phyloP scores from a whole-genome alignment of 768 basidiomycete genomes.

The Pluteus cervinus region DNA sequence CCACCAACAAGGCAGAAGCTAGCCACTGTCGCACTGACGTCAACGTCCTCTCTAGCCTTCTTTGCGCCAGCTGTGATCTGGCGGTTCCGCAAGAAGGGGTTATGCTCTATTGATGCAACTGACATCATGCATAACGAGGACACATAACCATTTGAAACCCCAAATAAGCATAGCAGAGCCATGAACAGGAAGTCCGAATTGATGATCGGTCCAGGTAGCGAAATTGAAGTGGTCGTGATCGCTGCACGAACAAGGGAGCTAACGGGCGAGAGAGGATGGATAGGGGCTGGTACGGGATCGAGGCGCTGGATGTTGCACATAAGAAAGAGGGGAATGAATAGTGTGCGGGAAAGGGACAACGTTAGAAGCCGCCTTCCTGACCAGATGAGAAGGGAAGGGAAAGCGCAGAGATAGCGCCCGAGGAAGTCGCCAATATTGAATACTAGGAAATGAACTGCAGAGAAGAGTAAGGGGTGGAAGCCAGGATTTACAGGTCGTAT shows the following conservation, averaged over 20 bases:
- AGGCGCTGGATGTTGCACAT: slow-evolving; percentile 78
- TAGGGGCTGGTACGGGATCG: too few species aligned
- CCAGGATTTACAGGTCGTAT: slow-evolving; percentile 59
- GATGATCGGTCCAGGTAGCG: too few species aligned
- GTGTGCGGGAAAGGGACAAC: slow-evolving; percentile 61
- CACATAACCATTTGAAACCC: slow-evolving; percentile 78
- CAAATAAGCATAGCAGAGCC: slow-evolving; percentile 65
- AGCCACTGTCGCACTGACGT: slow-evolving; percentile 77
- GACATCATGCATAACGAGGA: slow-evolving; percentile 78
- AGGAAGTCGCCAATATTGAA: slow-evolving; percentile 70
- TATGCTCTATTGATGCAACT: slow-evolving; percentile 76
- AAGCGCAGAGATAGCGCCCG: slow-evolving; percentile 64
- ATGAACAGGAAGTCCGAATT: slow-evolving; percentile 76
- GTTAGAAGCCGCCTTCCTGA: slow-evolving; percentile 54
- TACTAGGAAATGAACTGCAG: slow-evolving; percentile 67
- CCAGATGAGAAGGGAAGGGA: slow-evolving; percentile 64
- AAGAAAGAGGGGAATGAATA: slow-evolving; percentile 86
- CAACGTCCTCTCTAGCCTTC: slow-evolving; percentile 87
- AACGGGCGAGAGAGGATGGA: too few species aligned
- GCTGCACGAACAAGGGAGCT: too few species aligned
- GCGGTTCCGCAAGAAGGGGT: slow-evolving; percentile 60
- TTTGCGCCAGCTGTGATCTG: too few species aligned
- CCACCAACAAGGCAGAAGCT: slow-evolving; percentile 78
- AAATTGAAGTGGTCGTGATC: slow-evolving; percentile 19
- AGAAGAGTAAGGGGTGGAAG: slow-evolving; percentile 81